These are phyloP conservation scores for Solanum hybrid DNA, from an alignment of 305 asterid genomes.

Conservation along the genomic window DNA sequence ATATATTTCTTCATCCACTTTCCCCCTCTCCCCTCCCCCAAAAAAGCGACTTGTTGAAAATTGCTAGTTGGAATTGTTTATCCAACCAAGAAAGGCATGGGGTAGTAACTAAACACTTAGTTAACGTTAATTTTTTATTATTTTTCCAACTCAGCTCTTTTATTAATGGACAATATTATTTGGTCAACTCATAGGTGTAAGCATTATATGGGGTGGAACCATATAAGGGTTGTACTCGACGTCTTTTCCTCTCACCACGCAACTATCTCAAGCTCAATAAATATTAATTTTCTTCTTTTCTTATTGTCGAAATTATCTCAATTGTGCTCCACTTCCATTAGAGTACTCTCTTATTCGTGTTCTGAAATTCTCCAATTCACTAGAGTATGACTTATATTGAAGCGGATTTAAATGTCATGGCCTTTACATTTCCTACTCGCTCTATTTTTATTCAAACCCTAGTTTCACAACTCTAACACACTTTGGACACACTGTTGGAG, in stretches of 20 bases:
- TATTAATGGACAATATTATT: neutral
- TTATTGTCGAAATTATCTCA: neutral
- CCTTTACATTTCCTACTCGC: neutral
- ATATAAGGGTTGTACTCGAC: neutral
- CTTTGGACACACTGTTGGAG: neutral
- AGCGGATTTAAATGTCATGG: neutral
- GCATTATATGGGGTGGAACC: neutral
- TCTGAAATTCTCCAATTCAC: neutral
- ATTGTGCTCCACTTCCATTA: neutral
- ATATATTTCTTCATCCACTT: neutral
- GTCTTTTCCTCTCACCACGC: neutral
- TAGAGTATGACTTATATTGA: neutral
- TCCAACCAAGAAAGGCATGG: neutral
- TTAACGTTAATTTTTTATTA: too few relatives aligned
- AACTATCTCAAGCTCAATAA: neutral
- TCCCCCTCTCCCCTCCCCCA: neutral
- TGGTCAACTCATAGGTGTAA: neutral
- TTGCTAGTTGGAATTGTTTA: neutral
- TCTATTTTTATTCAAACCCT: neutral
- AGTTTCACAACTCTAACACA: neutral
- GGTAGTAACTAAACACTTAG: neutral
- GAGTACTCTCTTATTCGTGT: neutral
- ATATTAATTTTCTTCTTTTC: neutral
- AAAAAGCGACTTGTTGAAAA: neutral
- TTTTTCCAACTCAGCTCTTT: neutral